Percentiles rank a stretch among this genome's conserved stretches.
phyloP scores from a whole-genome alignment of 257 asterid genomes.

The Orobanche coerulescens region DNA sequence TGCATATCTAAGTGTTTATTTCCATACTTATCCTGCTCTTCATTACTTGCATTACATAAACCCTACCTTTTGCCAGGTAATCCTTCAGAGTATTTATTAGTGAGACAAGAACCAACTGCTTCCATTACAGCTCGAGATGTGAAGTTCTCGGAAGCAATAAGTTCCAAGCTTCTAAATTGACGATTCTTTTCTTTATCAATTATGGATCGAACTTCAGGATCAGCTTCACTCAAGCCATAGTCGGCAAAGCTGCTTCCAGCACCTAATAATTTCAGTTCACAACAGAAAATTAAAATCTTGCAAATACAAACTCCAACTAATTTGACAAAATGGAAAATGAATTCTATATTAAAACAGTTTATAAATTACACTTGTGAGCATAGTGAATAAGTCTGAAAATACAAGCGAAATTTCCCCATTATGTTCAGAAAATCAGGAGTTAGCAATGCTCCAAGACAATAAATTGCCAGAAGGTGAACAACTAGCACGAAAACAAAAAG shows the following conservation, averaged over 20 bases:
- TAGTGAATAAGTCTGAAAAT: neutral
- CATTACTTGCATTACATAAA: neutral
- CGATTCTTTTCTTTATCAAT: slow-evolving; percentile 80
- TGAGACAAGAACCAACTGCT: slow-evolving; percentile 98
- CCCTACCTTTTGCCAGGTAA: slow-evolving; percentile 85
- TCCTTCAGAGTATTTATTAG: slow-evolving; percentile 94
- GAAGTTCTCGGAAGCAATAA: slow-evolving; percentile 94
- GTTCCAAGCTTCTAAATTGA: slow-evolving; percentile 82
- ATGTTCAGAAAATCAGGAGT: too few species aligned
- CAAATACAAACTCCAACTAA: slow-evolving; percentile 6
- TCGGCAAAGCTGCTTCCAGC: slow-evolving; percentile 49
- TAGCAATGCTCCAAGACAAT: neutral
- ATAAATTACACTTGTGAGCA: neutral
- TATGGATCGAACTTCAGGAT: slow-evolving; percentile 65
- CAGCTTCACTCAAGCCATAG: slow-evolving; percentile 53
- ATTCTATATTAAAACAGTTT: neutral
- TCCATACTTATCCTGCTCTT: neutral
- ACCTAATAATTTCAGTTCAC: slow-evolving; percentile 33
- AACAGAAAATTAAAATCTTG: neutral
- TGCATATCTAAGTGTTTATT: neutral
- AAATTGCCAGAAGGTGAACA: neutral
- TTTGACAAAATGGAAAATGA: neutral
- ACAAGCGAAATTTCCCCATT: neutral
- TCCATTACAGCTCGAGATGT: slow-evolving; percentile 99
- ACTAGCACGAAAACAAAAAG: neutral